These are phyloP conservation scores for Pseudogymnoascus sp. DNA, from an alignment of 2,329 filamentous ascomycete species.

Conservation along the genomic window DNA sequence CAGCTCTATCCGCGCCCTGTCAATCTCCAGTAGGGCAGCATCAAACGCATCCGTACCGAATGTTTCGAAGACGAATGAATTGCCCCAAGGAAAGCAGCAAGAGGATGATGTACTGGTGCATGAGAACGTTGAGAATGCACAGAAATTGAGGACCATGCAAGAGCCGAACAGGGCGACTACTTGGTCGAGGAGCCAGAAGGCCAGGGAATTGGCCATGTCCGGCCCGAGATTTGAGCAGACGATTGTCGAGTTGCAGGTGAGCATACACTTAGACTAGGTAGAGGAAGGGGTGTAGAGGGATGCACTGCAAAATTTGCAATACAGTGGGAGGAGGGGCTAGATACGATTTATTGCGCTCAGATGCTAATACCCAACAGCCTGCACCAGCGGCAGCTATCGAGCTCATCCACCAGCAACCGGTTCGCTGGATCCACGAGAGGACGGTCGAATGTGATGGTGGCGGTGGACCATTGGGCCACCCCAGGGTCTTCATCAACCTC, in stretches of 20 bases:
- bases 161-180: constrained; percentile 75
- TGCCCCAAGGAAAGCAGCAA: constrained; percentile 41
- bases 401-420: constrained; percentile 91
- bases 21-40: constrained; percentile 20
- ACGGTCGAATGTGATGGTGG: constrained; percentile 86
- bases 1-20: not conserved
- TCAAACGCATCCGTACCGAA: constrained; percentile 33
- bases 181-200: constrained; percentile 82
- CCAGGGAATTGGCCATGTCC: constrained; percentile 75
- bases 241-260: constrained; percentile 83
- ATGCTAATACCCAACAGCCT: constrained; percentile 51
- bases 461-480: constrained; percentile 82
- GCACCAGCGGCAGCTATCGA: constrained; percentile 85
- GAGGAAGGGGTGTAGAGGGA: not conserved
- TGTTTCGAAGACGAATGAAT: constrained; percentile 50
- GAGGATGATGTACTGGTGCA: constrained; percentile 43
- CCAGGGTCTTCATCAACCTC: constrained; percentile 91
- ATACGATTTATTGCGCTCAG: not conserved
- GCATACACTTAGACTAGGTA: constrained; percentile 22
- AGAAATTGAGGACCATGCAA: constrained; percentile 42
- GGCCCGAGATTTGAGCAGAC: constrained; percentile 97
- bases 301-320: not conserved
- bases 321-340: not conserved
- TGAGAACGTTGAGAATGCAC: constrained; percentile 42
- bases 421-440: constrained; percentile 79